Percentiles rank a stretch among this genome's conserved stretches.
phyloP scores from a whole-genome alignment of 257 asterid genomes.

The Solanum chilense region DNA sequence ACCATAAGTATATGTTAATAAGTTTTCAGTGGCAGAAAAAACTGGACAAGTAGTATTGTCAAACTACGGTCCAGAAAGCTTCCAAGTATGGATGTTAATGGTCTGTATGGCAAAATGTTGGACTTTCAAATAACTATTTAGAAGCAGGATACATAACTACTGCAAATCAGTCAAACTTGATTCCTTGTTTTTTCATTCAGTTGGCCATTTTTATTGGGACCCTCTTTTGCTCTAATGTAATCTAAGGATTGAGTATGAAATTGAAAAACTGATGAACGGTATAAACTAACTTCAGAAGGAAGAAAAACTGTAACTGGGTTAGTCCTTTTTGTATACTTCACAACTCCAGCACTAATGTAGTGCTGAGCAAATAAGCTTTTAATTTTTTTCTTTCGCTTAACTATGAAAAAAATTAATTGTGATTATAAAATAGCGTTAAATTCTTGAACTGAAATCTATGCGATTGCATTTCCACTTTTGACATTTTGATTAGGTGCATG shows the following conservation, averaged over 20 bases:
- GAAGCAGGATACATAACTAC: neutral
- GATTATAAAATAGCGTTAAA: neutral
- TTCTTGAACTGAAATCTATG: neutral
- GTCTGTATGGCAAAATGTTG: neutral
- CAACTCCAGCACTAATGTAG: neutral
- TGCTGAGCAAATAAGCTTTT: neutral
- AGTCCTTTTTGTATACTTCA: neutral
- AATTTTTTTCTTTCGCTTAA: neutral
- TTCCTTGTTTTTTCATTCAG: neutral
- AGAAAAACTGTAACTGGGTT: neutral
- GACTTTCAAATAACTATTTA: neutral
- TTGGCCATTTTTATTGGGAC: neutral
- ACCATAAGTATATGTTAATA: neutral
- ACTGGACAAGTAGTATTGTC: neutral
- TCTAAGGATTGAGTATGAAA: neutral
- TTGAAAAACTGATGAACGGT: neutral
- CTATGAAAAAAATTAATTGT: neutral
- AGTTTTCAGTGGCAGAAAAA: neutral
- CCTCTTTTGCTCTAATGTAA: neutral
- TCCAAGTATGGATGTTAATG: neutral
- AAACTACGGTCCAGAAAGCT: neutral
- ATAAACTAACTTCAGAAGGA: neutral
- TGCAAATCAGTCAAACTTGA: neutral
- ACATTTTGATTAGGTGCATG: constrained; percentile 31
- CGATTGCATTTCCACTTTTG: neutral